A percentile compares a stretch with the other conserved stretches of the same genome.
phyloP scores from a whole-genome alignment of 106 monocot species.

The Narthecium ossifragum region DNA sequence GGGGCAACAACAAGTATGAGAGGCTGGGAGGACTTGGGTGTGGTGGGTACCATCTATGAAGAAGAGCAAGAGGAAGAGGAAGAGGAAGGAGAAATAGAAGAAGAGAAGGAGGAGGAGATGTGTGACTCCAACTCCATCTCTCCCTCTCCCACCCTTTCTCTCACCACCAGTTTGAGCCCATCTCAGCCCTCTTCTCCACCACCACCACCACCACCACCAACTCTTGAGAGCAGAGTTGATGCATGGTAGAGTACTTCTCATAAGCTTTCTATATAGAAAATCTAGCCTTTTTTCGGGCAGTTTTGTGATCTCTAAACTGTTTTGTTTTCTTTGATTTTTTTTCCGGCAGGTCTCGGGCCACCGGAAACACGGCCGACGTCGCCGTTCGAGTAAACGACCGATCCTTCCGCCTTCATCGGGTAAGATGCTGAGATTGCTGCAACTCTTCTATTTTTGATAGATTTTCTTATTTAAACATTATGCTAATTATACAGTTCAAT shows the following conservation, averaged over 20 bases:
- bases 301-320: neutral
- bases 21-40: conserved; percentile 51
- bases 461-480: neutral
- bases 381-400: conserved; percentile 49
- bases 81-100: conserved; percentile 14
- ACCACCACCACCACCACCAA: conserved; percentile 7
- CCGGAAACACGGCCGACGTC: conserved; percentile 43
- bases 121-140: too few species aligned
- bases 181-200: conserved; percentile 13
- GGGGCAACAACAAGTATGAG: conserved; percentile 23
- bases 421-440: conserved; percentile 10
- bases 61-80: conserved; percentile 52
- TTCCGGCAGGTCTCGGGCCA: conserved; percentile 36
- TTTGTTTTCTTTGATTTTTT: conserved; percentile 1
- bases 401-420: conserved; percentile 79
- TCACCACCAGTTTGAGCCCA: conserved; percentile 2
- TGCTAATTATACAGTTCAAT: too few species aligned
- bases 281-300: neutral
- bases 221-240: conserved; percentile 43
- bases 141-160: conserved; percentile 16
- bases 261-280: neutral
- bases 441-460: neutral
- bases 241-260: conserved; percentile 36
- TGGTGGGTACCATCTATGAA: conserved; percentile 85
- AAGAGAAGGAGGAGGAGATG: conserved; percentile 8